phyloP scores from a whole-genome alignment of 139 green algal genomes.

The Desmodesmus armatus region DNA sequence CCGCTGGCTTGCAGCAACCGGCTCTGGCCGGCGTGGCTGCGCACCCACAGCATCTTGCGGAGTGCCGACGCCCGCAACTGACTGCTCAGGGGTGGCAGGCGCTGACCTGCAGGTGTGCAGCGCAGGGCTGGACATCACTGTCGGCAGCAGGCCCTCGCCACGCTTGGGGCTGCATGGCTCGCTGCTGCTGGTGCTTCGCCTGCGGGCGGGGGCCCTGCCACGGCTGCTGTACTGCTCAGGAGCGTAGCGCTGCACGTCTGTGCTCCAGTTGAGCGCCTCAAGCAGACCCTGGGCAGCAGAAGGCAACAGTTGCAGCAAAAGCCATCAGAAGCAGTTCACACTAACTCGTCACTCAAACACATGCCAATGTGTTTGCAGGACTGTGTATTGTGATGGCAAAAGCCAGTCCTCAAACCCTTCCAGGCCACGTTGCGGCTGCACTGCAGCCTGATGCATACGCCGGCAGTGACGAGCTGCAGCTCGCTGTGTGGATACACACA shows the following conservation, averaged over 20 bases:
- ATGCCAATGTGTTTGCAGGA: too few species aligned
- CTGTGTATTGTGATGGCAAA: too few species aligned
- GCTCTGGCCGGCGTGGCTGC: neutral
- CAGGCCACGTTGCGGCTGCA: too few species aligned
- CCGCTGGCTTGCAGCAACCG: neutral
- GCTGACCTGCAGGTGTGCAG: too few species aligned
- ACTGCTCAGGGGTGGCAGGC: too few species aligned
- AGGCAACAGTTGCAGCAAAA: neutral
- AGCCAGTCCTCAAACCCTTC: too few species aligned
- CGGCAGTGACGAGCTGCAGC: too few species aligned
- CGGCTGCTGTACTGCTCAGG: neutral
- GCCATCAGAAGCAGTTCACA: too few species aligned
- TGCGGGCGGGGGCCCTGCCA: neutral
- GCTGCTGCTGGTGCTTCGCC: conserved; percentile 5
- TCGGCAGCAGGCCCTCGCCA: neutral
- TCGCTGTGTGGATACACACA: neutral
- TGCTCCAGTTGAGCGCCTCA: conserved; percentile 21
- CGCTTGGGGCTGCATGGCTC: neutral
- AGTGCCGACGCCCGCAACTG: too few species aligned
- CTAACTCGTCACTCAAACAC: too few species aligned
- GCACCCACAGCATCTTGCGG: neutral
- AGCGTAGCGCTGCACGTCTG: neutral
- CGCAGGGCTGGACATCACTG: too few species aligned
- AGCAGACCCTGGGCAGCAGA: neutral
- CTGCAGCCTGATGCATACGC: too few species aligned